Evolutionary conservation across 1,139 yeast species (phyloP).

Genomic region (Pichia sp.): DNA sequence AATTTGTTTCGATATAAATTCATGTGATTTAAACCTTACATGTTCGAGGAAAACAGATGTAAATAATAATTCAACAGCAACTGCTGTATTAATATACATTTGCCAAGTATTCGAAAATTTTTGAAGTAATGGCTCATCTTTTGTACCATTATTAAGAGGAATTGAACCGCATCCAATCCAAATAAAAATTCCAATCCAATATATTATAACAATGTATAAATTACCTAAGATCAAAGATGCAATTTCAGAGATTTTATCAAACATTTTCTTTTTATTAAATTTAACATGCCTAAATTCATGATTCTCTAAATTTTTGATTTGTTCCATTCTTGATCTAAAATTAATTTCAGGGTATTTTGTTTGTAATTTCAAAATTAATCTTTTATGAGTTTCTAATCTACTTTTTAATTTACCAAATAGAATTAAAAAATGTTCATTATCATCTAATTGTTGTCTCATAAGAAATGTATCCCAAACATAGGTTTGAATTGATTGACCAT

Average conservation of each 20-base stretch:
- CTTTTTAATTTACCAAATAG: conserved; percentile 30
- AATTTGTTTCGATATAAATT: conserved; percentile 26
- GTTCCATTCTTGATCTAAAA: not conserved
- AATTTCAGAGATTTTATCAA: conserved; percentile 28
- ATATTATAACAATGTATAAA: conserved; percentile 27
- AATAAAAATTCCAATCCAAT: conserved; percentile 33
- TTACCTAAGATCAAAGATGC: conserved; percentile 28
- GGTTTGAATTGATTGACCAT: conserved; percentile 37
- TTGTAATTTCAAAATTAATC: conserved; percentile 15
- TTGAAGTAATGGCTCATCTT: conserved; percentile 10
- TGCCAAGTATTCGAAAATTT: conserved; percentile 34
- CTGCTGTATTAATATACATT: conserved; percentile 35
- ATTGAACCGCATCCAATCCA: conserved; percentile 35
- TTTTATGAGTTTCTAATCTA: conserved; percentile 24
- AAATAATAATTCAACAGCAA: conserved; percentile 33
- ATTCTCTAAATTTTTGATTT: not conserved
- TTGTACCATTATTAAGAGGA: conserved; percentile 16
- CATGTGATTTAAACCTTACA: conserved; percentile 32
- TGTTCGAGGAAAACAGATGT: conserved; percentile 33
- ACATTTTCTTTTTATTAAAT: conserved; percentile 17
- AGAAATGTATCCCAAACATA: conserved; percentile 36
- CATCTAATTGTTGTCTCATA: conserved; percentile 35
- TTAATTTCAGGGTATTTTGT: conserved; percentile 1
- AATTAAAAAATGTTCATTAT: conserved; percentile 18
- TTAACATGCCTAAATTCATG: conserved; percentile 3